Conservation (phyloP, 2,329 filamentous ascomycete genomes). For the Tolypocladium paradoxum region DNA sequence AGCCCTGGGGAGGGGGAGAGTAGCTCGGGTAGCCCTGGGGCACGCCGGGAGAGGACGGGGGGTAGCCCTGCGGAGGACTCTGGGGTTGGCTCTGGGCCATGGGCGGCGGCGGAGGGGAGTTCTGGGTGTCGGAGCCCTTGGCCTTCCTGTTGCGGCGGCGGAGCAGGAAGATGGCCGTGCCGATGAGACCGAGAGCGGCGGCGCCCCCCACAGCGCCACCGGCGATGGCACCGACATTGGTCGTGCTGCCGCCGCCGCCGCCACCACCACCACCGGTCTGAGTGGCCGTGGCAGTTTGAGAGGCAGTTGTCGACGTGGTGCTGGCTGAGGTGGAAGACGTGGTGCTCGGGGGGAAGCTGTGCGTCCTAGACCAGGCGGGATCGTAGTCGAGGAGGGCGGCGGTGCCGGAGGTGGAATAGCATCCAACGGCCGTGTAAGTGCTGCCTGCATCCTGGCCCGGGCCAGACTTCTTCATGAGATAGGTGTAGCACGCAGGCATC, state of each 20-base stretch:
- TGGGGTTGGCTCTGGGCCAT: slow-evolving; percentile 10
- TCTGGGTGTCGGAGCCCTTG: slow-evolving; percentile 3
- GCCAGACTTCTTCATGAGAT: slow-evolving; percentile 13
- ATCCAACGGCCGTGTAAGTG: slow-evolving; percentile 16
- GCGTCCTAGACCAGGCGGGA: slow-evolving; percentile 12
- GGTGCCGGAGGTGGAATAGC: slow-evolving; percentile 12
- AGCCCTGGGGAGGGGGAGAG: background rate
- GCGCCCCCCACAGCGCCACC: slow-evolving; percentile 38
- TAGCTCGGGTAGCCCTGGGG: slow-evolving; percentile 2
- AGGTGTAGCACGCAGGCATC: slow-evolving; percentile 17
- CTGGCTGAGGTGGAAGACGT: background rate
- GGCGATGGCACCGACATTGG: slow-evolving; percentile 30
- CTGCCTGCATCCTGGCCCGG: slow-evolving; percentile 5
- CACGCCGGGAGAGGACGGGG: slow-evolving; percentile 4
- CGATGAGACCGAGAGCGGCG: slow-evolving; percentile 28
- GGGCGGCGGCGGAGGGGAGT: slow-evolving; percentile 7
- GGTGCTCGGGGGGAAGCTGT: slow-evolving; percentile 5
- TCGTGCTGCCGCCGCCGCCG: slow-evolving; percentile 16
- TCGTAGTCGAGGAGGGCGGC: slow-evolving; percentile 19
- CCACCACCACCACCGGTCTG: slow-evolving; percentile 9
- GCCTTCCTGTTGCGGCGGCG: slow-evolving; percentile 24
- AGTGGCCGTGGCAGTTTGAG: slow-evolving; percentile 3
- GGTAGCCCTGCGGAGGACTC: slow-evolving; percentile 15
- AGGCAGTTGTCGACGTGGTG: background rate
- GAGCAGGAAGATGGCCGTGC: slow-evolving; percentile 27